phyloP scores from a whole-genome alignment of 164 flowering plant species.

The Pachysandra terminalis region DNA sequence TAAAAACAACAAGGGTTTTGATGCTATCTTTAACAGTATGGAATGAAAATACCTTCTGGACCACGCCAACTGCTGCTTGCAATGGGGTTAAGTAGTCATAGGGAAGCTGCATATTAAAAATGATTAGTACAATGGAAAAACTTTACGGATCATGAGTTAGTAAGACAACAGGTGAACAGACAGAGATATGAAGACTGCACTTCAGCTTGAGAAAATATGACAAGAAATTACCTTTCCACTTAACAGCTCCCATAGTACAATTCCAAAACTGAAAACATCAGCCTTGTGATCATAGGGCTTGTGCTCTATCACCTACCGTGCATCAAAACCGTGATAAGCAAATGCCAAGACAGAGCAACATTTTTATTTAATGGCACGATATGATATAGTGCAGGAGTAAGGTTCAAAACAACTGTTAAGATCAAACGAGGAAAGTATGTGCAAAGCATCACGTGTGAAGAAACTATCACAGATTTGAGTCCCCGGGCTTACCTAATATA shows the following conservation, averaged over 20 bases:
- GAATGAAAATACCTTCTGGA: conserved; percentile 65
- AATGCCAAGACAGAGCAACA: conserved; percentile 2
- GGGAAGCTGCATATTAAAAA: conserved; percentile 55
- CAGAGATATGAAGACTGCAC: not conserved
- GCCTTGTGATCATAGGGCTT: conserved; percentile 67
- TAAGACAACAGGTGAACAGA: not conserved
- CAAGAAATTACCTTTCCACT: conserved; percentile 46
- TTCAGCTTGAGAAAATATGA: not conserved
- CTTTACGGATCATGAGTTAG: not conserved
- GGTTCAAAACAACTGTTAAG: not conserved
- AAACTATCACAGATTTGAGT: not conserved
- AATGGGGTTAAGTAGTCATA: conserved; percentile 77
- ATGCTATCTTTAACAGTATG: not conserved
- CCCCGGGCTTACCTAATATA: too few relatives aligned
- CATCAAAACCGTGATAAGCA: conserved; percentile 12
- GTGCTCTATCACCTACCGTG: conserved; percentile 79
- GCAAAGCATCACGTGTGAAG: not conserved
- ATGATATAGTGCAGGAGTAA: not conserved
- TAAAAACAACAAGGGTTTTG: too few relatives aligned
- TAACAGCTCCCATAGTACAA: conserved; percentile 63
- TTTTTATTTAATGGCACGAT: not conserved
- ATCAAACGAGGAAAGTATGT: not conserved
- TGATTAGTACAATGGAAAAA: not conserved
- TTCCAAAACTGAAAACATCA: conserved; percentile 67
- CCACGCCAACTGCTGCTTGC: conserved; percentile 96